These are phyloP conservation scores for Leishmania tarentolae DNA, from an alignment of 208 protist species.

Conservation along the genomic window DNA sequence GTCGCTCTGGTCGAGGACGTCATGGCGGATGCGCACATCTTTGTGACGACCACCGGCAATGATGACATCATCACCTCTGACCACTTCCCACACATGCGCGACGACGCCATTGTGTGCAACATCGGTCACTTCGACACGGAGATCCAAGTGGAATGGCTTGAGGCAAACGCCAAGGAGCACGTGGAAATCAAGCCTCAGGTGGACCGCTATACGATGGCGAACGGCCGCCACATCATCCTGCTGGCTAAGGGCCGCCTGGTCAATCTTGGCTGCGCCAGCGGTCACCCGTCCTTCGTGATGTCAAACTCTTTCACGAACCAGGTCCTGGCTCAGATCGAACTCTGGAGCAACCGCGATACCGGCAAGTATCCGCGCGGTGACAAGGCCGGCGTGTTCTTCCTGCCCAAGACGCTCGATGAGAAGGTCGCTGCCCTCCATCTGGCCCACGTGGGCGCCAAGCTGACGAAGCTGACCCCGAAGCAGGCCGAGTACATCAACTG, in stretches of 20 bases:
- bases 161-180: conserved; percentile 88
- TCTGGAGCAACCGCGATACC: conserved; percentile 94
- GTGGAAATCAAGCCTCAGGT: conserved; percentile 99
- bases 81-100: conserved; percentile 98
- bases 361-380: conserved; percentile 94
- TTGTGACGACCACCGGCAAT: conserved; percentile 98
- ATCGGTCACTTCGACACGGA: conserved; percentile 99
- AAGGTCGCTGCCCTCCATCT: conserved; percentile 99
- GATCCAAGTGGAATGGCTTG: conserved; percentile 98
- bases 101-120: conserved; percentile 99
- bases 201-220: conserved; percentile 96
- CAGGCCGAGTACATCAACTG: conserved; percentile 99
- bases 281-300: conserved; percentile 99
- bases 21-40: conserved; percentile 93
- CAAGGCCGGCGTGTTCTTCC: conserved; percentile 94
- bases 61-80: conserved; percentile 97
- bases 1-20: conserved; percentile 97
- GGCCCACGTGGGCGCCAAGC: conserved; percentile 96
- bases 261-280: conserved; percentile 99
- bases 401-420: conserved; percentile 99
- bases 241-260: conserved; percentile 97
- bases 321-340: conserved; percentile 99
- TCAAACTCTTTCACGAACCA: conserved; percentile 99
- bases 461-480: conserved; percentile 95
- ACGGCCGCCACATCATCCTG: conserved; percentile 96